A percentile compares a stretch with the other conserved stretches of the same genome.
These are phyloP conservation scores for Neurospora sp. DNA, from an alignment of 495 filamentous ascomycete species.

Conservation along the genomic window DNA sequence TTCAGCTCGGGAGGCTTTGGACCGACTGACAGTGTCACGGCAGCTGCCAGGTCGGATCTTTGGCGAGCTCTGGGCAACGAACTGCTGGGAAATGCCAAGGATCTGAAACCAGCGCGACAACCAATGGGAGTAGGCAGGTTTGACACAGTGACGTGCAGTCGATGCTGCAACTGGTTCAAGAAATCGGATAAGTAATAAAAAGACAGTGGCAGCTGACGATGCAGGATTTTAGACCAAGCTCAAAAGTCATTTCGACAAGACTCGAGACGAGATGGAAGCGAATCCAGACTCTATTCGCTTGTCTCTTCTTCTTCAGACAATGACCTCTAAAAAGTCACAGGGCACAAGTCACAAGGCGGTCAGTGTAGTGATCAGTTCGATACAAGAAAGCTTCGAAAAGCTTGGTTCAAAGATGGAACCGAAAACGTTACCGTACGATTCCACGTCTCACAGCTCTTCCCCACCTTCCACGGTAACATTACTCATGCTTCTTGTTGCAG, in stretches of 20 bases:
- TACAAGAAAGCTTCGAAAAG: background rate
- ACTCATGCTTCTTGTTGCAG: background rate
- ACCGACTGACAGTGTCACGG: background rate
- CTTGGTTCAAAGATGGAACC: background rate
- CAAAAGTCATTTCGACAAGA: background rate
- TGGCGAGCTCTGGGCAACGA: background rate
- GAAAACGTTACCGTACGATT: background rate
- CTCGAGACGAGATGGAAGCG: background rate
- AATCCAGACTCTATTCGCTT: background rate
- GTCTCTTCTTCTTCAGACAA: background rate
- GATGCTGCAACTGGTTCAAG: background rate
- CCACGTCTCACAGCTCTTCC: background rate
- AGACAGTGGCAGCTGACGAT: background rate
- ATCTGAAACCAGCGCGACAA: background rate
- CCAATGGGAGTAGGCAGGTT: background rate
- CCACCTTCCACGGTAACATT: background rate
- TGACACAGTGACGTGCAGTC: background rate
- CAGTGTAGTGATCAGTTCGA: background rate
- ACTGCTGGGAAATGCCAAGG: background rate
- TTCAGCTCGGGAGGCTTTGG: background rate
- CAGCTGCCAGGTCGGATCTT: background rate
- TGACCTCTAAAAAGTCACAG: background rate
- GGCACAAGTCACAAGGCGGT: background rate
- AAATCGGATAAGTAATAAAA: background rate
- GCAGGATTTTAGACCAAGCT: background rate